phyloP scores from a whole-genome alignment of 2,329 filamentous ascomycete genomes.

The Chrysosporium queenslandicum region DNA sequence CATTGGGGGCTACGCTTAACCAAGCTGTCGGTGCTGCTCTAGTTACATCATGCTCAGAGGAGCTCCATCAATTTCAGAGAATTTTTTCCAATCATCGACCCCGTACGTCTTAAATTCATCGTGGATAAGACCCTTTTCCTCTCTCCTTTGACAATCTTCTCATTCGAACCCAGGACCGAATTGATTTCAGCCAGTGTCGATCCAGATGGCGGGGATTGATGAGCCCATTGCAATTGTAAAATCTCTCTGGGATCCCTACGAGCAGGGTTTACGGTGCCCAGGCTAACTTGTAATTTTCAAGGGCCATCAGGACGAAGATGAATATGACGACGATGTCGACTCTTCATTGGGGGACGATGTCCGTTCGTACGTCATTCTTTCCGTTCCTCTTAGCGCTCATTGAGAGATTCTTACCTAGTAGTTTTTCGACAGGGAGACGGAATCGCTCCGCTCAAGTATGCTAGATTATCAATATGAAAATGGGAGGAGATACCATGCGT shows the following conservation, averaged over 20 bases:
- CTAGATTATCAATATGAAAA: slow-evolving; percentile 13
- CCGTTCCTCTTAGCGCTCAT: no score
- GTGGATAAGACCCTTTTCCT: no score
- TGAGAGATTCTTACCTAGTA: neutral
- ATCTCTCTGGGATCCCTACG: neutral
- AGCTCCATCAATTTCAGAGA: no score
- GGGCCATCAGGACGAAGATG: neutral
- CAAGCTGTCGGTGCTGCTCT: neutral
- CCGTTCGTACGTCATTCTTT: neutral
- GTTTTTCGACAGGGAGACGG: neutral
- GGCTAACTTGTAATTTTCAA: neutral
- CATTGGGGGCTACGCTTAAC: neutral
- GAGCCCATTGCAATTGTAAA: slow-evolving; percentile 7
- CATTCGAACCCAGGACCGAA: no score
- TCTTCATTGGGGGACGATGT: slow-evolving; percentile 1
- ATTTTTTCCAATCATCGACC: neutral
- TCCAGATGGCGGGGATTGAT: slow-evolving; percentile 1
- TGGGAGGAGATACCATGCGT: slow-evolving; percentile 21
- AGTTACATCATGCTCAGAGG: neutral
- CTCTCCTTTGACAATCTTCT: no score
- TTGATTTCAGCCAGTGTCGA: neutral
- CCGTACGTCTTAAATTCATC: no score
- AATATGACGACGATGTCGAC: neutral
- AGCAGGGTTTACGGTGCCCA: no score
- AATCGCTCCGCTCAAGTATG: slow-evolving; percentile 11